These are phyloP conservation scores for Backusella circina DNA, from an alignment of 192 early-diverging fungal species.

Conservation along the genomic window DNA sequence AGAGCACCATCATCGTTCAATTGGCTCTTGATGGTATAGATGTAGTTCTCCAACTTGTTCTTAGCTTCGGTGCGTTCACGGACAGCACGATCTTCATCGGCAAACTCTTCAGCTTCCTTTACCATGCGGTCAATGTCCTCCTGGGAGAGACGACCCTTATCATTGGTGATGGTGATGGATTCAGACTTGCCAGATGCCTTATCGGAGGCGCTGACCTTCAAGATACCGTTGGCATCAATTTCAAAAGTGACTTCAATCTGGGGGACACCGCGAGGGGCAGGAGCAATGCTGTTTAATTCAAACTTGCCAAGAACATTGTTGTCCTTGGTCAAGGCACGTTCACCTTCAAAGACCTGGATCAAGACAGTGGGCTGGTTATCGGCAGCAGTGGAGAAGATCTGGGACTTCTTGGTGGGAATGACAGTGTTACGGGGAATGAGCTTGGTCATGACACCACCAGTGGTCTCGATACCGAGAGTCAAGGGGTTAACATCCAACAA, in stretches of 20 bases:
- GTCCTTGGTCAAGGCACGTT: constrained; percentile 95
- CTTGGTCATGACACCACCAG: constrained; percentile 96
- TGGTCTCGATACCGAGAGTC: constrained; percentile 97
- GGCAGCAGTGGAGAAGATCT: constrained; percentile 96
- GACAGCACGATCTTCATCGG: constrained; percentile 94
- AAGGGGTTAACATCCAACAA: constrained; percentile 95
- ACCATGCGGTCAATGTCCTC: constrained; percentile 99
- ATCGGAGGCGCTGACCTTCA: constrained; percentile 90
- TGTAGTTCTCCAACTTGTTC: constrained; percentile 95
- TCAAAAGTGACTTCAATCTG: constrained; percentile 98
- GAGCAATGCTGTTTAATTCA: constrained; percentile 91
- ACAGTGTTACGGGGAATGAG: constrained; percentile 90
- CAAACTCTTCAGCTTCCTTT: constrained; percentile 91
- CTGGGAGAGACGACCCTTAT: constrained; percentile 91
- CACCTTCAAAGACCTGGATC: constrained; percentile 98
- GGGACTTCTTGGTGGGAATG: constrained; percentile 96
- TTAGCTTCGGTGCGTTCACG: constrained; percentile 86
- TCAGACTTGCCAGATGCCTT: constrained; percentile 97
- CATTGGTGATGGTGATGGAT: constrained; percentile 95
- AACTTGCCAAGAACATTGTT: constrained; percentile 98
- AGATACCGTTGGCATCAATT: constrained; percentile 91
- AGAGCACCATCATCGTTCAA: constrained; percentile 60
- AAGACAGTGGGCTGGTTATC: constrained; percentile 97
- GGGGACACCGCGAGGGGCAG: constrained; percentile 92
- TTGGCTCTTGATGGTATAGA: constrained; percentile 95